phyloP scores from a whole-genome alignment of 345 rosid species.

The Mangifera indica region DNA sequence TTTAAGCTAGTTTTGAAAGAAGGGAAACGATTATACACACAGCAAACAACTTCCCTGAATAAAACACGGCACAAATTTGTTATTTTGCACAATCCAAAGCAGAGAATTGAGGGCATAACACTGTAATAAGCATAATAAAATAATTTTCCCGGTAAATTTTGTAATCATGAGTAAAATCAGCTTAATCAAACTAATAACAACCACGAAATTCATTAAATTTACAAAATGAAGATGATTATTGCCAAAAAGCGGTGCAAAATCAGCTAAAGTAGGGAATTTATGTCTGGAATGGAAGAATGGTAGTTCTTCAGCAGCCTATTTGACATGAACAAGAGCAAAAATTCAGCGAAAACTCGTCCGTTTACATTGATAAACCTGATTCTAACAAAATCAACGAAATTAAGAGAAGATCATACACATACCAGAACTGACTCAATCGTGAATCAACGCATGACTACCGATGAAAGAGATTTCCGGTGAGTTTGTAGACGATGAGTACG shows the following conservation, averaged over 20 bases:
- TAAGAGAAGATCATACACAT: not conserved
- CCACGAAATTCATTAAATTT: not conserved
- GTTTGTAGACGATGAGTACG: not conserved
- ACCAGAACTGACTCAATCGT: constrained; percentile 2
- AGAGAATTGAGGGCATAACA: not conserved
- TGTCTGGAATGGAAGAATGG: not conserved
- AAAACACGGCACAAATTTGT: not conserved
- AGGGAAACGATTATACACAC: not conserved
- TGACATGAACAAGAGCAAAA: not conserved
- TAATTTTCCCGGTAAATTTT: not conserved
- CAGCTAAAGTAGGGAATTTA: not conserved
- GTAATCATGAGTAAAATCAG: not conserved
- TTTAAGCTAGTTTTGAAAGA: not conserved
- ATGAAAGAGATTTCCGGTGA: constrained; percentile 11
- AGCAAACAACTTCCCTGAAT: not conserved
- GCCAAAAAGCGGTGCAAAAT: not conserved
- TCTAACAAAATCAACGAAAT: constrained; percentile 9
- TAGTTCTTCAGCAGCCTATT: not conserved
- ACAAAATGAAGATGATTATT: not conserved
- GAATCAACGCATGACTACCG: constrained; percentile 3
- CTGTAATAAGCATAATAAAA: not conserved
- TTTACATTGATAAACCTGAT: not conserved
- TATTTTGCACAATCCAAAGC: not conserved
- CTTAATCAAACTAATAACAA: not conserved
- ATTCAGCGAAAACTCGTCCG: not conserved